phyloP scores from a whole-genome alignment of 164 flowering plant genomes.

The Piper betle region DNA sequence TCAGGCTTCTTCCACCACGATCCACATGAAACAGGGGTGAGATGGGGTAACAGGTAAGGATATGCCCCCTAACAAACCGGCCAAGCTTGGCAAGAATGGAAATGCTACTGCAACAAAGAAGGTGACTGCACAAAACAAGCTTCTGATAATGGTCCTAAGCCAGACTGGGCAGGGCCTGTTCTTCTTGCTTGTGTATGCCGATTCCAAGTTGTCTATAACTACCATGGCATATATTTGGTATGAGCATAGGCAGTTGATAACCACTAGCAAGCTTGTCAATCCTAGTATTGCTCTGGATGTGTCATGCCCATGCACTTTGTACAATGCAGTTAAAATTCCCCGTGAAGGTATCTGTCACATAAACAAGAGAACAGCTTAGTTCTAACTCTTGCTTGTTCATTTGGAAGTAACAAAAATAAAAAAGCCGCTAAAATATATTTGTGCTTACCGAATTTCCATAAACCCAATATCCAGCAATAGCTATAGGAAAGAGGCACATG shows the following conservation, averaged over 20 bases:
- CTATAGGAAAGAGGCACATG: conserved; percentile 54
- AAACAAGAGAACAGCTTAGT: not conserved
- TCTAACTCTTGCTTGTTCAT: too few relatives aligned
- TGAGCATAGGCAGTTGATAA: conserved; percentile 35
- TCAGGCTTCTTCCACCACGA: conserved; percentile 48
- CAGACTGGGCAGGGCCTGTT: conserved; percentile 39
- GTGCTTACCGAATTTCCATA: conserved; percentile 47
- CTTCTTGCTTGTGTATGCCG: conserved; percentile 24
- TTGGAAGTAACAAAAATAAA: too few relatives aligned
- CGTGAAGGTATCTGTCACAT: conserved; percentile 42
- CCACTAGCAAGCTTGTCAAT: conserved; percentile 24
- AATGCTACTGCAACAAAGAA: conserved; percentile 52
- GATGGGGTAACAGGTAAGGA: conserved; percentile 61
- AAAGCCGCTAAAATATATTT: too few relatives aligned
- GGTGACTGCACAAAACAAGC: conserved; percentile 32
- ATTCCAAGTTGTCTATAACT: conserved; percentile 52
- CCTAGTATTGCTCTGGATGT: conserved; percentile 32
- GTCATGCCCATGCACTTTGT: conserved; percentile 34
- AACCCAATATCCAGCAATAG: conserved; percentile 74
- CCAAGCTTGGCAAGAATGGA: conserved; percentile 48
- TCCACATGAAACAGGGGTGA: conserved; percentile 86
- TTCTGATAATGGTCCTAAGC: conserved; percentile 27
- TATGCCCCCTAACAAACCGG: conserved; percentile 49
- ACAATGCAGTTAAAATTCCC: conserved; percentile 45
- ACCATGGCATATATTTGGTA: conserved; percentile 73